These are phyloP conservation scores for Limonium bicolor DNA, from an alignment of 148 eudicot genomes.

Conservation along the genomic window DNA sequence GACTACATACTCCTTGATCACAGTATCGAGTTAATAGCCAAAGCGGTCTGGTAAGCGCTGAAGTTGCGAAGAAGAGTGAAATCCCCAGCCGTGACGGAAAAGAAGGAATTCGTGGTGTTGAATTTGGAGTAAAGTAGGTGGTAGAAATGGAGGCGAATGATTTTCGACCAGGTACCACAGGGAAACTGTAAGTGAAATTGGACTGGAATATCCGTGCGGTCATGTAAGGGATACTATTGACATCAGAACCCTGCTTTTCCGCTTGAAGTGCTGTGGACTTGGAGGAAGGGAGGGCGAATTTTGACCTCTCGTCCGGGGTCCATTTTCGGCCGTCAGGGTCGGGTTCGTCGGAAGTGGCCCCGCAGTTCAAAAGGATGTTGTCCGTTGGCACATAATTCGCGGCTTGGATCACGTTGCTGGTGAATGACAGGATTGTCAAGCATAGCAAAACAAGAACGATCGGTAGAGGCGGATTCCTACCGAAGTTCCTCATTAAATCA, in stretches of 20 bases:
- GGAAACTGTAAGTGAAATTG: slow-evolving; percentile 53
- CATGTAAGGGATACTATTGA: slow-evolving; percentile 65
- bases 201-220: slow-evolving; percentile 54
- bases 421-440: slow-evolving; percentile 8
- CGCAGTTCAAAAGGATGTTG: slow-evolving; percentile 34
- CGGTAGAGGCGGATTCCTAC: neutral
- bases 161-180: slow-evolving; percentile 64
- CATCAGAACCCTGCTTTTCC: slow-evolving; percentile 40
- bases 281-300: slow-evolving; percentile 23
- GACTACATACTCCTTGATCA: slow-evolving; percentile 54
- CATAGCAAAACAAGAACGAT: neutral
- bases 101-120: slow-evolving; percentile 40
- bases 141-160: slow-evolving; percentile 68
- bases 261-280: slow-evolving; percentile 33
- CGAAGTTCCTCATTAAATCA: neutral
- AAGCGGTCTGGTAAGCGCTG: slow-evolving; percentile 56
- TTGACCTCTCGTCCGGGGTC: slow-evolving; percentile 51
- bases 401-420: slow-evolving; percentile 19
- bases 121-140: slow-evolving; percentile 38
- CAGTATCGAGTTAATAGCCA: slow-evolving; percentile 52
- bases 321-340: slow-evolving; percentile 48
- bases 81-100: slow-evolving; percentile 40
- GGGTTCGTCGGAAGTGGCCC: slow-evolving; percentile 23
- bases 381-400: slow-evolving; percentile 39
- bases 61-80: slow-evolving; percentile 71